Percentiles rank a stretch among this genome's conserved stretches.
These are phyloP conservation scores for Mucor piriformis DNA, from an alignment of 371 early-diverging fungal species.

Conservation along the genomic window DNA sequence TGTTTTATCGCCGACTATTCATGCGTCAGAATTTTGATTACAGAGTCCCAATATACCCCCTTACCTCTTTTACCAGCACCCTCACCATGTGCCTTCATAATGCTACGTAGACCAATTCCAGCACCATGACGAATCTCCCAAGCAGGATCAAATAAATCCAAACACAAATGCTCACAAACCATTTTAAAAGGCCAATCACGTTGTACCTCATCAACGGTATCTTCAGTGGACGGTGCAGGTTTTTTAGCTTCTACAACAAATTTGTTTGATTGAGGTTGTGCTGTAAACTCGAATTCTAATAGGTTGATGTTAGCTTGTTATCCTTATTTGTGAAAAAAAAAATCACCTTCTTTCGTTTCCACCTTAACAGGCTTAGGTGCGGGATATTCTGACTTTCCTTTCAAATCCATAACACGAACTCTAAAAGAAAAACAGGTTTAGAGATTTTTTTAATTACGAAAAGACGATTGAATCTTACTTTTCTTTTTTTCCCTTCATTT, in stretches of 20 bases:
- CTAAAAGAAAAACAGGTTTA: slow-evolving; percentile 21
- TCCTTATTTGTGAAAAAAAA: neutral
- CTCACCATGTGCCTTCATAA: slow-evolving; percentile 85
- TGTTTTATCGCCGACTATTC: slow-evolving; percentile 43
- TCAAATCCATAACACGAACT: slow-evolving; percentile 52
- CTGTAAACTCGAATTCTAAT: slow-evolving; percentile 62
- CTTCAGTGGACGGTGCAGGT: slow-evolving; percentile 34
- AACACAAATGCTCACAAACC: slow-evolving; percentile 85
- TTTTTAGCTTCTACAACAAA: slow-evolving; percentile 77
- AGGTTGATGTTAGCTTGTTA: neutral
- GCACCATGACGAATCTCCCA: slow-evolving; percentile 98
- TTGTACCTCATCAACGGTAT: slow-evolving; percentile 23
- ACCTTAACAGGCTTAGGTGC: slow-evolving; percentile 51
- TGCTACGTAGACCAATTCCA: slow-evolving; percentile 89
- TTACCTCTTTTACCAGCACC: slow-evolving; percentile 77
- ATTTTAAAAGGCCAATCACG: slow-evolving; percentile 92
- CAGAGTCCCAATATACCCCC: neutral
- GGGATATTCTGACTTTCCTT: slow-evolving; percentile 42
- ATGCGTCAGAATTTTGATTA: neutral
- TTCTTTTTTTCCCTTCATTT: slow-evolving; percentile 71
- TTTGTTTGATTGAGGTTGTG: slow-evolving; percentile 72
- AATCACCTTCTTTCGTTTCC: slow-evolving; percentile 49
- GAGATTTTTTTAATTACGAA: neutral
- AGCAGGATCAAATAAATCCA: slow-evolving; percentile 88
- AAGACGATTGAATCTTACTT: slow-evolving; percentile 52